Evolutionary conservation across 2,329 filamentous ascomycete species (phyloP), one percentile per base, ranked within the genome.

Genomic region (Diaporthe sp.): DNA sequence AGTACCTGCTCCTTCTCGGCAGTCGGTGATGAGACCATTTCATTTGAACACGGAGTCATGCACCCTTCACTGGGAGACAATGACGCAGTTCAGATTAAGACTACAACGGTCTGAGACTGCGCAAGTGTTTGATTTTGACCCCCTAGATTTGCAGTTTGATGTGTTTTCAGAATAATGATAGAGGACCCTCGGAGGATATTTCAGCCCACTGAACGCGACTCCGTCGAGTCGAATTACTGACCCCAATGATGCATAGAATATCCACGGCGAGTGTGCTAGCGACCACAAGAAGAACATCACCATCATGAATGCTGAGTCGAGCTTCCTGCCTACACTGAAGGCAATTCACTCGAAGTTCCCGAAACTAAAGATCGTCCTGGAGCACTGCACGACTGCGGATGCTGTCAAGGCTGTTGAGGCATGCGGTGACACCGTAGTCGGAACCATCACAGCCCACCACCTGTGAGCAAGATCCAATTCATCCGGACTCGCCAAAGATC

Each of bases 331-430:
- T 0, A 96, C 93, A 0, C 87, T 98, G 45, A 87, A 90, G 77
- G 89, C 89, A 25, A 89, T 98, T 2, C 94, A 97, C 80, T 84
- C 88, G 30, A 87, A 87, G 35, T 98, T 97, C 82, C 96, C 96
- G 1, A 87, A 89, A 28, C 87, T 97, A 55, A 89, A 88, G 52
- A 92, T 93, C 75, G 86, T 94, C 55, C 83, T 97, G 61, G 94
- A 98, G 86, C 96, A 98, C 85, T 97, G 95, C 87, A 96, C 95
- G 15, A 97, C 95, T 1, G 92, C 91, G 1, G 94, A 93, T 0
- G 96, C 95, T 0, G 87, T 98, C 6, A 90, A 93, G 77, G 92
- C 95, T 0, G 96, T 98, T 47, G 89, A 89, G 77, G 86, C 90
- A 19, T 97, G 95, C 80, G 95, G 95, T 0, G 89, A 92, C 25